phyloP scores from a whole-genome alignment of 2,329 filamentous ascomycete genomes.

The Colletotrichum sansevieriae region DNA sequence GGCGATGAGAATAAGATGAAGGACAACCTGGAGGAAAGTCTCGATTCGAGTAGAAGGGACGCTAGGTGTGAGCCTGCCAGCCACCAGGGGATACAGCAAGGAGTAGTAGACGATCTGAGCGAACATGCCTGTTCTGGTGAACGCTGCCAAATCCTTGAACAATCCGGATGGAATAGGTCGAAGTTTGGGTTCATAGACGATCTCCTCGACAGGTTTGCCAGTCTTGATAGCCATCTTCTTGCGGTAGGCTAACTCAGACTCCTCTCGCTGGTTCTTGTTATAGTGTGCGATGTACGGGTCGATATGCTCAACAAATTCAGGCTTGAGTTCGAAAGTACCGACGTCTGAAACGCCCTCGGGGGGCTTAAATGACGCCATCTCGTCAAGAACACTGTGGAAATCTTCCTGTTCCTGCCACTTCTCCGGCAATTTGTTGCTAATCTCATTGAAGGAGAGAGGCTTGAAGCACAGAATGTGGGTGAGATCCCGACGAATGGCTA shows the following conservation, averaged over 20 bases:
- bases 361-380: constrained; percentile 89
- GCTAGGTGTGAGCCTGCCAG: constrained; percentile 75
- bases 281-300: constrained; percentile 98
- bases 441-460: constrained; percentile 93
- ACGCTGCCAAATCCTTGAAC: constrained; percentile 81
- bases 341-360: constrained; percentile 94
- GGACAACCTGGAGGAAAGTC: constrained; percentile 89
- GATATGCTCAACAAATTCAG: constrained; percentile 86
- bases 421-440: constrained; percentile 87
- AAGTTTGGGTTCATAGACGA: constrained; percentile 92
- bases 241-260: constrained; percentile 90
- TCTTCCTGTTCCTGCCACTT: constrained; percentile 90
- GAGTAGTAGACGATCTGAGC: constrained; percentile 91
- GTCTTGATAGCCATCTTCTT: constrained; percentile 89
- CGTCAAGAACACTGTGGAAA: constrained; percentile 85
- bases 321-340: constrained; percentile 92
- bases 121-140: constrained; percentile 88
- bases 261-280: constrained; percentile 95
- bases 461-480: constrained; percentile 97
- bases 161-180: constrained; percentile 81
- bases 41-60: constrained; percentile 88
- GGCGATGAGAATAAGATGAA: constrained; percentile 89
- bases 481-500: constrained; percentile 88
- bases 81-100: constrained; percentile 82
- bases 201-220: constrained; percentile 82